Percentiles rank a stretch among this genome's conserved stretches.
phyloP scores from a whole-genome alignment of 2,329 filamentous ascomycete species.

The Talaromyces funiculosus region DNA sequence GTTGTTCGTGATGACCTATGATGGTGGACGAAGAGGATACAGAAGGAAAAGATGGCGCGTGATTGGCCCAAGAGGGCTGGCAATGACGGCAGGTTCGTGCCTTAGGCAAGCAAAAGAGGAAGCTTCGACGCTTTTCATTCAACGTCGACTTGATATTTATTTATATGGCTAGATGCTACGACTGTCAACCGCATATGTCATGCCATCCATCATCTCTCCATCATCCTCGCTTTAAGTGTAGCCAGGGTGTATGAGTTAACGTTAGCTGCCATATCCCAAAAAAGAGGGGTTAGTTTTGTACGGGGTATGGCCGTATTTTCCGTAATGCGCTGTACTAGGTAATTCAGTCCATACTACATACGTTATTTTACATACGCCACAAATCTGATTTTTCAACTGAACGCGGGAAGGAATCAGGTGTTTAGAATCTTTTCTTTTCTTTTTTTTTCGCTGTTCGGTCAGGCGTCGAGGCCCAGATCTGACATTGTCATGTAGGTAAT shows the following conservation, averaged over 20 bases:
- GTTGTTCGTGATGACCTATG: not conserved
- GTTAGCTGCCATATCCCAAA: not conserved
- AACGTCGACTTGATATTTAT: not conserved
- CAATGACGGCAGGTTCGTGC: not conserved
- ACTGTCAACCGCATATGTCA: not conserved
- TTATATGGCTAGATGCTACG: not conserved
- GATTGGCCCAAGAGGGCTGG: not conserved
- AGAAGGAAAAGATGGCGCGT: not conserved
- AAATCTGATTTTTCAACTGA: not conserved
- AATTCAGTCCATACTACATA: not conserved
- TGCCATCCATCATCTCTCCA: slow-evolving; percentile 3
- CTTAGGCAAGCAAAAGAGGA: not conserved
- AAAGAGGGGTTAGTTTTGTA: slow-evolving; percentile 5
- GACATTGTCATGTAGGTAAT: not conserved
- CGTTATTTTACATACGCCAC: slow-evolving; percentile 4
- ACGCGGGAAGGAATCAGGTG: slow-evolving; percentile 5
- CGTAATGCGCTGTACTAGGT: not conserved
- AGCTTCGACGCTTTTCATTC: not conserved
- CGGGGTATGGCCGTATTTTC: not conserved
- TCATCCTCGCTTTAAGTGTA: not conserved
- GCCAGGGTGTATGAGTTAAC: not conserved
- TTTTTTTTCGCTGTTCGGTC: slow-evolving; percentile 4
- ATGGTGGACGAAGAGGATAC: too few species aligned
- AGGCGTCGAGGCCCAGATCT: slow-evolving; percentile 2
- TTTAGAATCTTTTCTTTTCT: not conserved